These are phyloP conservation scores for Nakazawaea wyomingensis DNA, from an alignment of 805 yeast genomes.

Conservation along the genomic window DNA sequence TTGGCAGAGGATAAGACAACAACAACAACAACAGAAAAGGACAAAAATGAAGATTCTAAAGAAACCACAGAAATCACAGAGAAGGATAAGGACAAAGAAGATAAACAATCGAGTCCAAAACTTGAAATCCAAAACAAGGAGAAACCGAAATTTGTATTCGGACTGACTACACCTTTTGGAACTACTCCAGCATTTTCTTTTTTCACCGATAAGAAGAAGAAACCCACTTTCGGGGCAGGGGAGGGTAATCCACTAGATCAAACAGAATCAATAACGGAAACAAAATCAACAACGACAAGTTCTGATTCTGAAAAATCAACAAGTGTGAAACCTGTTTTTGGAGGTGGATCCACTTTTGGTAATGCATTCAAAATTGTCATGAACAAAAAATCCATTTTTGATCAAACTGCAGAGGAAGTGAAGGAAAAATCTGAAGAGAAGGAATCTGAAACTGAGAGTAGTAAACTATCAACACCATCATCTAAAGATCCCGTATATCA, in stretches of 20 bases:
- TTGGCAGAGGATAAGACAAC: neutral
- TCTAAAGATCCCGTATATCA: conserved; percentile 32
- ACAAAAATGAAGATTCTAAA: conserved; percentile 4
- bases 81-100: neutral
- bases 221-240: no score
- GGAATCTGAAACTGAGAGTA: conserved; percentile 23
- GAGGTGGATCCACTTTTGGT: conserved; percentile 40
- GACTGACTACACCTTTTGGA: conserved; percentile 47
- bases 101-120: neutral
- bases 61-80: neutral
- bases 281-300: conserved; percentile 4
- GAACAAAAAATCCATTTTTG: conserved; percentile 54
- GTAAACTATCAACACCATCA: conserved; percentile 20
- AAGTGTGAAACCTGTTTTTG: conserved; percentile 29
- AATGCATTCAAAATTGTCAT: conserved; percentile 52
- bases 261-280: no score
- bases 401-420: conserved; percentile 22
- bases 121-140: no score
- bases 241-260: no score
- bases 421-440: conserved; percentile 17
- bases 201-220: conserved; percentile 23
- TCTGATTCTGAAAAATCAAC: conserved; percentile 1
- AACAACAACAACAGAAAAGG: conserved; percentile 10
- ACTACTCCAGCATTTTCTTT: conserved; percentile 33
- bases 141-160: conserved; percentile 49